Conservation (phyloP, 1,284 basidiomycete genomes). For the Meripilus lineatus region DNA sequence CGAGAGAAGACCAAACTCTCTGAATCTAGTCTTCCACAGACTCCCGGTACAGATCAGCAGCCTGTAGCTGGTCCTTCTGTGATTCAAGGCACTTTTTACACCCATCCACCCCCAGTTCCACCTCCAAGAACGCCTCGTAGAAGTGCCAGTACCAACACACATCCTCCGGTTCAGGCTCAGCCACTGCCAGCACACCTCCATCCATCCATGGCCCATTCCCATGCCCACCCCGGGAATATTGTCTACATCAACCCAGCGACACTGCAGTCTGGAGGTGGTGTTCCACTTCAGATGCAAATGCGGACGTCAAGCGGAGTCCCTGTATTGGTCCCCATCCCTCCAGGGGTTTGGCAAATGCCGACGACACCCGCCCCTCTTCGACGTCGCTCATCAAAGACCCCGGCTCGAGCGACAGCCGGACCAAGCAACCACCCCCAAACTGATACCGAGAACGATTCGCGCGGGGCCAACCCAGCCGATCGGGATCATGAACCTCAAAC, state of each 20-base stretch:
- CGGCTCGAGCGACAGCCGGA: too few species aligned
- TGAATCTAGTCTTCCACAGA: too few species aligned
- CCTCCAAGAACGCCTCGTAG: slow-evolving; percentile 9
- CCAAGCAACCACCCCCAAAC: neutral
- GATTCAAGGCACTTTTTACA: slow-evolving; percentile 4
- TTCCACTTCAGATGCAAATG: too few species aligned
- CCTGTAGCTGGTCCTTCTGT: neutral
- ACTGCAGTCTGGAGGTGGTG: too few species aligned
- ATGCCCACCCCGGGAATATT: neutral
- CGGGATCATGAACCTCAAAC: neutral
- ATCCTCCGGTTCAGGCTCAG: slow-evolving; percentile 13
- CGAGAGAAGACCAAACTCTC: neutral
- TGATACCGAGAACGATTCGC: neutral
- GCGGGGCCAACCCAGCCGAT: too few species aligned
- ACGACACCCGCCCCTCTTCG: too few species aligned
- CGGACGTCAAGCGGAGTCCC: too few species aligned
- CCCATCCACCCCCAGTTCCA: slow-evolving; percentile 5
- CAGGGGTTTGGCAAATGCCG: too few species aligned
- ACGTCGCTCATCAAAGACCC: too few species aligned
- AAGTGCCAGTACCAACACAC: slow-evolving; percentile 3
- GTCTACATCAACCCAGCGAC: slow-evolving; percentile 1
- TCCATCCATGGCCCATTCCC: neutral
- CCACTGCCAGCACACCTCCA: slow-evolving; percentile 12
- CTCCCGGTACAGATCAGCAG: neutral
- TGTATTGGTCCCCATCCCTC: neutral